Conservation (phyloP, 1,284 basidiomycete species). For the Entoloma clypeatum region DNA sequence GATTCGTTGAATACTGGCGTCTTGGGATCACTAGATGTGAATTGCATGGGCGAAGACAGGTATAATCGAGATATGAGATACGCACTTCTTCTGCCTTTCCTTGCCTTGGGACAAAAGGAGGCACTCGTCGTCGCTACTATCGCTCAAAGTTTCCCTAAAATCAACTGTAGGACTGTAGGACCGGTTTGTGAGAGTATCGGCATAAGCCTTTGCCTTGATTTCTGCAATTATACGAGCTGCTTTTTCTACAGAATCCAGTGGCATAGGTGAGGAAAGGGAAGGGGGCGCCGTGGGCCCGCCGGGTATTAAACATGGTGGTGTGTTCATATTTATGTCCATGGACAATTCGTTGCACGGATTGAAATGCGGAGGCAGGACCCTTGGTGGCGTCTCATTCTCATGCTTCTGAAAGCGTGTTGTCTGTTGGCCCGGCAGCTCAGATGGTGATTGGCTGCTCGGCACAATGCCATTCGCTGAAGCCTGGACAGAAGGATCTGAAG, state of each 20-base stretch:
- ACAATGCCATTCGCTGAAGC: constrained; percentile 34
- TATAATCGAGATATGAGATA: neutral
- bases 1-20: neutral
- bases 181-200: constrained; percentile 39
- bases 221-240: constrained; percentile 56
- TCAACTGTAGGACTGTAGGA: constrained; percentile 34
- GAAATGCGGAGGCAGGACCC: too few relatives aligned
- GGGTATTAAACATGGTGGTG: too few relatives aligned
- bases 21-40: neutral
- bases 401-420: too few relatives aligned
- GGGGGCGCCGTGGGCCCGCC: constrained; percentile 14
- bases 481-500: constrained; percentile 21
- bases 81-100: constrained; percentile 16
- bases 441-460: constrained; percentile 71
- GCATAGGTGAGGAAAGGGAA: constrained; percentile 25
- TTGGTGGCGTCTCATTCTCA: too few relatives aligned
- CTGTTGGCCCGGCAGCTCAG: too few relatives aligned
- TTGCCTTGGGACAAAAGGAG: constrained; percentile 17
- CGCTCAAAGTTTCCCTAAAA: constrained; percentile 44
- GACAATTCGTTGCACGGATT: constrained; percentile 4
- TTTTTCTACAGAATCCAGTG: constrained; percentile 45
- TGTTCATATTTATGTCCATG: constrained; percentile 9
- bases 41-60: neutral
- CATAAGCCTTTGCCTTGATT: constrained; percentile 54
- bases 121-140: constrained; percentile 49